Evolutionary conservation across 306 rosid genomes (phyloP).

Genomic region (Malus sieversii): DNA sequence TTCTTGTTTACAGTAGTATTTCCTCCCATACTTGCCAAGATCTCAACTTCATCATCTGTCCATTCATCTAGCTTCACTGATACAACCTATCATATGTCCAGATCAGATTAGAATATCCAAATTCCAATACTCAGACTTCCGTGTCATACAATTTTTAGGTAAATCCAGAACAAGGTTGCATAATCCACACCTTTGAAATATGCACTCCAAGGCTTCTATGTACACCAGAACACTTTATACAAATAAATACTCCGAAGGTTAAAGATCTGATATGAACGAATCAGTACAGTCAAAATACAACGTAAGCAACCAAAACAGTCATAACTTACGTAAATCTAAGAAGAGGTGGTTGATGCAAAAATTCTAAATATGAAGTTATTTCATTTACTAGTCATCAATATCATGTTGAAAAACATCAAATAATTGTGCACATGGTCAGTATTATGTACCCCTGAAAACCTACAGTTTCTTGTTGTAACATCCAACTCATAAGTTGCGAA

Average conservation of each 20-base stretch:
- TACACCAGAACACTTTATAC: slow-evolving; percentile 93
- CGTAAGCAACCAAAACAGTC: neutral
- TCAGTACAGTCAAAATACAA: neutral
- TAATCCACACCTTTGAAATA: slow-evolving; percentile 62
- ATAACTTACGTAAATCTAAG: neutral
- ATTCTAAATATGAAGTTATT: neutral
- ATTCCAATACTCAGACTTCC: neutral
- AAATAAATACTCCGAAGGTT: slow-evolving; percentile 70
- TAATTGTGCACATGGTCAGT: neutral
- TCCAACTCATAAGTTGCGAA: neutral
- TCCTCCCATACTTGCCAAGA: slow-evolving; percentile 62
- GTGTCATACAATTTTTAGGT: neutral
- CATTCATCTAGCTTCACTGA: slow-evolving; percentile 88
- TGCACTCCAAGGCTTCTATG: slow-evolving; percentile 96
- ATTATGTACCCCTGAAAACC: neutral
- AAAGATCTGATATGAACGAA: slow-evolving; percentile 53
- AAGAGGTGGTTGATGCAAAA: neutral
- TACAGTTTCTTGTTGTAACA: neutral
- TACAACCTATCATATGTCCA: slow-evolving; percentile 50
- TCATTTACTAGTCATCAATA: neutral
- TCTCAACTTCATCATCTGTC: slow-evolving; percentile 71
- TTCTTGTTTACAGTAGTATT: slow-evolving; percentile 55
- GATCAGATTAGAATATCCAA: slow-evolving; percentile 2
- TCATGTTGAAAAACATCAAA: neutral
- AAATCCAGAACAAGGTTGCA: neutral